phyloP scores from a whole-genome alignment of 2,329 filamentous ascomycete genomes.

The Sporothrix curviconia region DNA sequence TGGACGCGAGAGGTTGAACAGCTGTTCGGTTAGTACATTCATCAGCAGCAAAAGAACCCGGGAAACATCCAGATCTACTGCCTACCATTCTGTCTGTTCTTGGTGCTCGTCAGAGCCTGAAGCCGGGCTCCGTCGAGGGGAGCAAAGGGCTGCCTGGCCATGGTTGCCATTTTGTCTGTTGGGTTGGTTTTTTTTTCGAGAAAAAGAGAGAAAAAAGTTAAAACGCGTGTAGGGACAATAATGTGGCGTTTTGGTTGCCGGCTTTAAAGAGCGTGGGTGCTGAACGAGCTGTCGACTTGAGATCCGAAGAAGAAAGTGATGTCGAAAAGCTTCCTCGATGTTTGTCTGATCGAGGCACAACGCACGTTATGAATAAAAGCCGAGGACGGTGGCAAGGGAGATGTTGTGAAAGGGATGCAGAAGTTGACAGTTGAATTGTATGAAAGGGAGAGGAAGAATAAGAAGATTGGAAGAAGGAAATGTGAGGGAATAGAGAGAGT shows the following conservation, averaged over 20 bases:
- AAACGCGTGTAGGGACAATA: too few relatives aligned
- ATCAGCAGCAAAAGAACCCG: neutral
- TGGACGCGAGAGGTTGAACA: conserved; percentile 36
- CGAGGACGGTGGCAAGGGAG: too few relatives aligned
- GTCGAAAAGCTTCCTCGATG: too few relatives aligned
- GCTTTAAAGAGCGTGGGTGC: too few relatives aligned
- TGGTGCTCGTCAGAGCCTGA: conserved; percentile 64
- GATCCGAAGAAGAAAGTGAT: too few relatives aligned
- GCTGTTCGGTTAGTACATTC: conserved; percentile 27
- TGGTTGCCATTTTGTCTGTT: conserved; percentile 43
- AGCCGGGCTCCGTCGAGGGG: conserved; percentile 63
- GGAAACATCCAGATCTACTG: conserved; percentile 27
- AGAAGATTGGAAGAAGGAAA: neutral
- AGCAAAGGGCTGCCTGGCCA: conserved; percentile 66
- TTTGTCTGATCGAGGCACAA: too few relatives aligned
- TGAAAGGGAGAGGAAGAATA: neutral
- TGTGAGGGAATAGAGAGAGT: neutral
- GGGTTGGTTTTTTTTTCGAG: neutral
- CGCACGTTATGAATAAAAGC: too few relatives aligned
- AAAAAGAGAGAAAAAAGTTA: neutral
- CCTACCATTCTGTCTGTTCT: conserved; percentile 72
- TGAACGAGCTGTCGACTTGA: too few relatives aligned
- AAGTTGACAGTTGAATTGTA: too few relatives aligned
- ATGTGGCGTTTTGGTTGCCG: too few relatives aligned
- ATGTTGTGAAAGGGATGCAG: too few relatives aligned